These are phyloP conservation scores for Globisporangium carolinianum DNA, from an alignment of 352 stramenopile species.

Conservation along the genomic window DNA sequence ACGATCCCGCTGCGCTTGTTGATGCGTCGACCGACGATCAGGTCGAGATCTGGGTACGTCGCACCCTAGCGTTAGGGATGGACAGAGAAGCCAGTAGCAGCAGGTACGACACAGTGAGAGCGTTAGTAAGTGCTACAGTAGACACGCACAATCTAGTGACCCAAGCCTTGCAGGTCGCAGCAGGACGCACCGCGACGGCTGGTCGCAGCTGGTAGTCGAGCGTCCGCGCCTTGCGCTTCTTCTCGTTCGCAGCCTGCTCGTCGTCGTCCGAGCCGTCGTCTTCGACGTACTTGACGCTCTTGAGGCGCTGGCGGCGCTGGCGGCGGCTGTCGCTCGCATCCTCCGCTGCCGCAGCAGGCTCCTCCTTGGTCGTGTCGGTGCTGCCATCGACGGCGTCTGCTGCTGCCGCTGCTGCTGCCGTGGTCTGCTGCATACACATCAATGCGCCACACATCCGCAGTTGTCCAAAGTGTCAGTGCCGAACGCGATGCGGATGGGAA, in stretches of 20 bases:
- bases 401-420: neutral
- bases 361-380: constrained; percentile 1
- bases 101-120: neutral
- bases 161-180: neutral
- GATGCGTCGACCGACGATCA: constrained; percentile 79
- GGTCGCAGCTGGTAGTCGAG: constrained; percentile 63
- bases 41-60: constrained; percentile 63
- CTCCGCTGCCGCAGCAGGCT: neutral
- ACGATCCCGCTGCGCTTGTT: constrained; percentile 60
- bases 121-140: neutral
- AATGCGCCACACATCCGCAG: neutral
- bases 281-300: constrained; percentile 65
- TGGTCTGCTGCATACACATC: neutral
- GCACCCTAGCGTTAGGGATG: constrained; percentile 33
- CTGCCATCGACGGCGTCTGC: neutral
- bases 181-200: constrained; percentile 5
- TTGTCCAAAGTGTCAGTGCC: no score
- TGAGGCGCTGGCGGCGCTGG: constrained; percentile 37
- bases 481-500: no score
- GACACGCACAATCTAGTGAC: neutral
- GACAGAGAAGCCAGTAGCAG: neutral
- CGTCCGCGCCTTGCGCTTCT: constrained; percentile 66
- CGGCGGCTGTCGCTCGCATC: constrained; percentile 16
- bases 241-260: constrained; percentile 36
- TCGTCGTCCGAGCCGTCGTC: constrained; percentile 67